These are phyloP conservation scores for Oryza coarctata DNA, from an alignment of 176 grass and related monocot genomes.

Conservation along the genomic window DNA sequence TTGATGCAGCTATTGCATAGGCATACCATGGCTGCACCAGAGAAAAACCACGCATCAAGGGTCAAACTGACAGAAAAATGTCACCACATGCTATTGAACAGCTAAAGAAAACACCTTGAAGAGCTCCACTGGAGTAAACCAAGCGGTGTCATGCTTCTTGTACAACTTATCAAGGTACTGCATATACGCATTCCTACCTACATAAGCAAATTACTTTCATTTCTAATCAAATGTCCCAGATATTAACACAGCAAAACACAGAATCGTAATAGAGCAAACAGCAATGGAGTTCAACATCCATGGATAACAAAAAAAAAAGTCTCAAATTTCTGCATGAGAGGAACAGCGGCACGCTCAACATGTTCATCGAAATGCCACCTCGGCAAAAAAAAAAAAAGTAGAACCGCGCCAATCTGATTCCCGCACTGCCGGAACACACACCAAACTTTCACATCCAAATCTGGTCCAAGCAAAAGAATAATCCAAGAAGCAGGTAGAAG, in stretches of 20 bases:
- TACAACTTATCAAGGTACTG: slow-evolving; percentile 80
- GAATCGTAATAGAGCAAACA: background rate
- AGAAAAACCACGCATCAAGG: slow-evolving; percentile 29
- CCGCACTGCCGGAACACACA: slow-evolving; percentile 3
- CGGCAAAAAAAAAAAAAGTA: slow-evolving; percentile 20
- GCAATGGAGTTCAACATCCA: background rate
- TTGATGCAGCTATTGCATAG: slow-evolving; percentile 86
- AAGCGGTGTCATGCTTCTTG: slow-evolving; percentile 90
- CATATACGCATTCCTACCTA: slow-evolving; percentile 82
- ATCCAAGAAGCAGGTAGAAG: background rate
- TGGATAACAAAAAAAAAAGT: background rate
- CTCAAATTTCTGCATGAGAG: background rate
- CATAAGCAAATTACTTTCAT: slow-evolving; percentile 5
- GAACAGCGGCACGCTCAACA: background rate
- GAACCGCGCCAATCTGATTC: background rate
- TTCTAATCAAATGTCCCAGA: background rate
- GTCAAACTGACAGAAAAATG: background rate
- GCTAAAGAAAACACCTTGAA: slow-evolving; percentile 66
- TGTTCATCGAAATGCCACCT: slow-evolving; percentile 41
- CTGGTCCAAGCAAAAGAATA: background rate
- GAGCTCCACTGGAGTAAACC: slow-evolving; percentile 96
- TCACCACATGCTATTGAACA: background rate
- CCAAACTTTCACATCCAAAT: background rate
- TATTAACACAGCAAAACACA: slow-evolving; percentile 8
- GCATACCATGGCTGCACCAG: slow-evolving; percentile 93